Evolutionary conservation across 768 basidiomycete genomes (phyloP), one percentile per base, ranked within the genome.

Genomic region (Myochromella boudieri): DNA sequence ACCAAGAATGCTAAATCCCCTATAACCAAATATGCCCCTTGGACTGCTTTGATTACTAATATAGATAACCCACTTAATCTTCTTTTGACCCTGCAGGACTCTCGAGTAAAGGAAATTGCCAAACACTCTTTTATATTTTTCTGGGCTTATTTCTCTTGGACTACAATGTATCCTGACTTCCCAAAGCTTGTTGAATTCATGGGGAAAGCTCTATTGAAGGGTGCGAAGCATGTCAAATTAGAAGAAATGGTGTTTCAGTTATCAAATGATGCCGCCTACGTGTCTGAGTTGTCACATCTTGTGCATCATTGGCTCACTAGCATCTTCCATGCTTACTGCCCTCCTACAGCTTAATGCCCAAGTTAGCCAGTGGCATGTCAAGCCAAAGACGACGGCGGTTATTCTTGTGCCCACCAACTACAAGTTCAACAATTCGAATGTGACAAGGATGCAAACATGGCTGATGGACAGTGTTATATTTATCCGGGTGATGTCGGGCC

Each of bases 401-500:
- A 14, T 15, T 12, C 25, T 21, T 26, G 28, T 46, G 15, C 14
- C 24, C 22, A 37, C 6, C 14, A 37, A 17, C 22, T 46, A 46
- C 12, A 15, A 25, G 9, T 12, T 46, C 33, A n/a, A 33, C n/a
- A n/a, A 36, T n/a, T 22, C 11, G 14, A 46, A 46, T 17, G 24
- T n/a, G 17, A 5, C 11, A 10, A 33, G 36, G n/a, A 46, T 36
- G 2, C 7, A 26, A 9, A 25, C 44, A 14, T 46, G 36, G 44
- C 33, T 46, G 15, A 26, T 20, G 27, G 33, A 37, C 15, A 11
- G 18, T 20, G 24, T 14, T 46, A 46, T 21, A 46, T 46, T 8
- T 46, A 46, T 33, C 14, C 14, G 4, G 44, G 44, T n/a, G 24
- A 46, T 36, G 44, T 46, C 27, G 44, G n/a, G n/a, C n/a, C n/a